phyloP scores from a whole-genome alignment of 306 rosid species.

The Castanea crenata region DNA sequence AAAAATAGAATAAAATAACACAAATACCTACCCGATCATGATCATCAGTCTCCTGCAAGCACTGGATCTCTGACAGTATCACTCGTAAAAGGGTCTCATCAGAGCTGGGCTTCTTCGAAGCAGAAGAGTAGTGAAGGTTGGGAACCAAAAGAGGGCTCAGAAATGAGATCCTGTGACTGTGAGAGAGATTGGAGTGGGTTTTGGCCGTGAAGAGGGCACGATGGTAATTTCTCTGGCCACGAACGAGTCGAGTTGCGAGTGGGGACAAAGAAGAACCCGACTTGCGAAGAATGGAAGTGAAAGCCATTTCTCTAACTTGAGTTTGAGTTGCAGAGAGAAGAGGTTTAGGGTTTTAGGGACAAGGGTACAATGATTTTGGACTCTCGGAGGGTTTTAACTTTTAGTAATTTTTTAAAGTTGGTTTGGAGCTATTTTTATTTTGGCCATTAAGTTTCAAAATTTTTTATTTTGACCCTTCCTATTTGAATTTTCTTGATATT shows the following conservation, averaged over 20 bases:
- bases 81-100: constrained; percentile 60
- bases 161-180: neutral
- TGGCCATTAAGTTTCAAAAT: too few species aligned
- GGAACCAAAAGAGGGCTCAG: constrained; percentile 16
- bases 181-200: constrained; percentile 23
- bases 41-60: constrained; percentile 61
- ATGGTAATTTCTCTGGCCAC: constrained; percentile 33
- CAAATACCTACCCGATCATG: constrained; percentile 42
- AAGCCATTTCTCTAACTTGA: constrained; percentile 46
- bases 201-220: constrained; percentile 29
- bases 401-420: too few species aligned
- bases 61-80: constrained; percentile 64
- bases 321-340: neutral
- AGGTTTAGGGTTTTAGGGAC: constrained; percentile 36
- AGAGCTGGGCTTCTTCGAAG: constrained; percentile 38
- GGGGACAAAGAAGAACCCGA: constrained; percentile 55
- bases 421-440: too few species aligned
- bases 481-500: too few species aligned
- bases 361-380: neutral
- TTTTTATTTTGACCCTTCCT: too few species aligned
- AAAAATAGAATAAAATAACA: constrained; percentile 32
- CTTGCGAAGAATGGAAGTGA: constrained; percentile 61
- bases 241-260: constrained; percentile 36
- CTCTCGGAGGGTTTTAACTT: neutral
- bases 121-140: constrained; percentile 45